Conservation (phyloP, 129 eudicot genomes). For the Flaveria robusta region DNA sequence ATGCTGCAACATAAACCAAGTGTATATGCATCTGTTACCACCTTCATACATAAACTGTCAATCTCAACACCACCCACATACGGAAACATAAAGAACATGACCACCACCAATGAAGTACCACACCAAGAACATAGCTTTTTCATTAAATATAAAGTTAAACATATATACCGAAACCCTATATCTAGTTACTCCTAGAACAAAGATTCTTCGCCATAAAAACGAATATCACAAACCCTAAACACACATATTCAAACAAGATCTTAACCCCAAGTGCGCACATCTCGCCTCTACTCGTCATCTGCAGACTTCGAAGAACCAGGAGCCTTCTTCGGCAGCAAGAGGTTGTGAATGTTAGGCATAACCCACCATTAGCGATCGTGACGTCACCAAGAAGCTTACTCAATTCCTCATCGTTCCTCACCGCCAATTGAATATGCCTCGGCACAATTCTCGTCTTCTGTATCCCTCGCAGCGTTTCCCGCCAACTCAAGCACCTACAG, state of each 20-base stretch:
- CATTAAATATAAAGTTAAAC: background rate
- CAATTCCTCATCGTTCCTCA: slow-evolving; percentile 43
- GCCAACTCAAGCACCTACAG: slow-evolving; percentile 41
- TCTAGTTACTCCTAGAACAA: background rate
- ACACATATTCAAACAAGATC: background rate
- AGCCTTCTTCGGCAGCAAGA: slow-evolving; percentile 42
- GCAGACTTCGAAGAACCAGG: slow-evolving; percentile 38
- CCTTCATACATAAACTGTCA: too few relatives aligned
- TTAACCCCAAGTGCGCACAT: background rate
- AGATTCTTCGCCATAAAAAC: background rate
- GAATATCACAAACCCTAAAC: background rate
- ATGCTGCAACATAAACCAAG: too few relatives aligned
- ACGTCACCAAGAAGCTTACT: slow-evolving; percentile 51
- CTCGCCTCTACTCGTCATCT: slow-evolving; percentile 33
- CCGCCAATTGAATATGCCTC: slow-evolving; percentile 47
- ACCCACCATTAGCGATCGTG: slow-evolving; percentile 47
- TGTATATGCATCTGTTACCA: too few relatives aligned
- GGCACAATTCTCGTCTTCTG: slow-evolving; percentile 46
- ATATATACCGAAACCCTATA: background rate
- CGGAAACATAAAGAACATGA: background rate
- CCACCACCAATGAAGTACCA: background rate
- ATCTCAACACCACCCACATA: background rate
- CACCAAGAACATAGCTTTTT: background rate
- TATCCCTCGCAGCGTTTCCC: slow-evolving; percentile 46
- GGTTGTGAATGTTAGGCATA: slow-evolving; percentile 45